phyloP scores from a whole-genome alignment of 1,284 basidiomycete species.

The Fistulinella cinereoalba region DNA sequence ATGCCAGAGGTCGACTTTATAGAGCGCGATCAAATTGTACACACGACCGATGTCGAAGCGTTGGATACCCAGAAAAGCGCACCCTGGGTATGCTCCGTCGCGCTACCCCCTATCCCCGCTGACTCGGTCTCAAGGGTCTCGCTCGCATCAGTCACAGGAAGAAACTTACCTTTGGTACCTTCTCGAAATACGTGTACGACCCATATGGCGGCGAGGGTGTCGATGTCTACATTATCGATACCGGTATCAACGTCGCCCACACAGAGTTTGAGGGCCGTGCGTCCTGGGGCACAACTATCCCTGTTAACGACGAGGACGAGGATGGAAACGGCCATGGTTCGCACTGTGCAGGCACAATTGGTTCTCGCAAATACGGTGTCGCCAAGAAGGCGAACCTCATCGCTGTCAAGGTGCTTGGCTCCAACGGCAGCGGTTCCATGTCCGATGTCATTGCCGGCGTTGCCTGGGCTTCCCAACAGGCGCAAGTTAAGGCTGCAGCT shows the following conservation, averaged over 20 bases:
- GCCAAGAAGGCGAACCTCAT: constrained; percentile 92
- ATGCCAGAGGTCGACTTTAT: constrained; percentile 93
- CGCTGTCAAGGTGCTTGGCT: constrained; percentile 96
- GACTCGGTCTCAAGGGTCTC: constrained; percentile 62
- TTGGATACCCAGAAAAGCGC: constrained; percentile 63
- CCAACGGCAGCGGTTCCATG: constrained; percentile 94
- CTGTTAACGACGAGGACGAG: constrained; percentile 70
- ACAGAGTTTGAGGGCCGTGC: constrained; percentile 88
- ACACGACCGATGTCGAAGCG: constrained; percentile 52
- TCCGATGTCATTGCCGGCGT: constrained; percentile 92
- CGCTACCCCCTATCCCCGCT: background rate
- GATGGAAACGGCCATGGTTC: constrained; percentile 76
- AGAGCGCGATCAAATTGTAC: constrained; percentile 90
- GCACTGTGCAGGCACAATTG: constrained; percentile 85
- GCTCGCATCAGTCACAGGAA: constrained; percentile 91
- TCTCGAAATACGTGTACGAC: constrained; percentile 84
- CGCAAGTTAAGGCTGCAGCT: constrained; percentile 53
- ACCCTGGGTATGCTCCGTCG: constrained; percentile 76
- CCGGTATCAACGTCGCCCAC: constrained; percentile 88
- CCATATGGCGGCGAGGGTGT: constrained; percentile 83
- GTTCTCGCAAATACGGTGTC: constrained; percentile 82
- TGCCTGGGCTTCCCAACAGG: constrained; percentile 73
- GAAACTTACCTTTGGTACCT: constrained; percentile 78
- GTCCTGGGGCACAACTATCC: constrained; percentile 81
- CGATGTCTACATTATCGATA: constrained; percentile 82